A percentile compares a stretch with the other conserved stretches of the same genome.
These are phyloP conservation scores for Colletotrichum incanum DNA, from an alignment of 2,329 filamentous ascomycete genomes.

Conservation along the genomic window DNA sequence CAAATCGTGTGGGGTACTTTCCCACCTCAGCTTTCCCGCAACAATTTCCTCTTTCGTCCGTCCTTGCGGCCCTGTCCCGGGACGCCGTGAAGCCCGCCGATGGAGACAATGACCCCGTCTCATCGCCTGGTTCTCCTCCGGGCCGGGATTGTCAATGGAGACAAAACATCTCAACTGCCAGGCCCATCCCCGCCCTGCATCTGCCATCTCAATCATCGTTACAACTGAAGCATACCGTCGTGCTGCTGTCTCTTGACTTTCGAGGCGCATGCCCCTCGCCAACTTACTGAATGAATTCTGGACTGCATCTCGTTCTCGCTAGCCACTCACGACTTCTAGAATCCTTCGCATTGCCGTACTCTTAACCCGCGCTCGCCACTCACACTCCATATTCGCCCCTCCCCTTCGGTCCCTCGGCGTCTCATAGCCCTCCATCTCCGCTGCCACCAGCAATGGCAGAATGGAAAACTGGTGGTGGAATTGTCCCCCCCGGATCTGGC, in stretches of 20 bases:
- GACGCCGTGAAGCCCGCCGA: slow-evolving; percentile 23
- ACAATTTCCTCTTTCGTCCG: slow-evolving; percentile 39
- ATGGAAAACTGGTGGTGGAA: slow-evolving; percentile 5
- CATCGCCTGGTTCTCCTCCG: neutral
- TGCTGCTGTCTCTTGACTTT: neutral
- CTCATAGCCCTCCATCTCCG: neutral
- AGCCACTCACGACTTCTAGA: slow-evolving; percentile 8
- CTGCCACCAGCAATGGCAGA: neutral
- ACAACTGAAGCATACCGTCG: slow-evolving; percentile 4
- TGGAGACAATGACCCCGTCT: slow-evolving; percentile 33
- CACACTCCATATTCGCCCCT: slow-evolving; percentile 2
- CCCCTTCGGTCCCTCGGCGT: slow-evolving; percentile 6
- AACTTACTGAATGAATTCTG: slow-evolving; percentile 3
- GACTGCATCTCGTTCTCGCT: neutral
- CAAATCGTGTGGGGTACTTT: slow-evolving; percentile 1
- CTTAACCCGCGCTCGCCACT: slow-evolving; percentile 1
- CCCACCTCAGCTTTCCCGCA: slow-evolving; percentile 21
- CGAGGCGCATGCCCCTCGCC: neutral
- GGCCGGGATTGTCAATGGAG: neutral
- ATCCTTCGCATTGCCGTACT: neutral
- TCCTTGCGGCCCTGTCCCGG: slow-evolving; percentile 30
- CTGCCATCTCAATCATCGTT: slow-evolving; percentile 36
- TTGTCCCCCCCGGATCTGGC: neutral
- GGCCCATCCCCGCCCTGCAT: slow-evolving; percentile 25
- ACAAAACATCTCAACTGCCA: slow-evolving; percentile 12